A percentile compares a stretch with the other conserved stretches of the same genome.
Evolutionary conservation across 805 yeast genomes (phyloP).

Genomic region (Candida jianshihensis): DNA sequence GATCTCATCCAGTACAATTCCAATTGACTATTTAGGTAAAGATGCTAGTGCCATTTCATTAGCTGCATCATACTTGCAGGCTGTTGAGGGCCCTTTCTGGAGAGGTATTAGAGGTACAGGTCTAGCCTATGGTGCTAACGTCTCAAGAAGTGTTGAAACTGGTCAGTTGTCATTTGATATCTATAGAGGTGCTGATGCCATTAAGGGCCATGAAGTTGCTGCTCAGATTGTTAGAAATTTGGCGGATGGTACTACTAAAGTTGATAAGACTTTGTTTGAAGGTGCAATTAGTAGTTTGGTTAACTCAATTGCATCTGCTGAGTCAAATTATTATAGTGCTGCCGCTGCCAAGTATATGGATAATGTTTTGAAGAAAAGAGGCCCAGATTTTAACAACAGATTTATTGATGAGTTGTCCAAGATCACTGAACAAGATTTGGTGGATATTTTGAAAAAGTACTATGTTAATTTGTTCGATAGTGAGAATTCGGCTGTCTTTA

Average conservation of each 20-base stretch:
- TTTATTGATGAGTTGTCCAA: conserved; percentile 47
- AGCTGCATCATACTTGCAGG: conserved; percentile 69
- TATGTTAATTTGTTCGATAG: conserved; percentile 59
- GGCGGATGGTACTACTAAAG: conserved; percentile 42
- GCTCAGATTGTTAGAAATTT: conserved; percentile 55
- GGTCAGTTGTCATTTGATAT: conserved; percentile 63
- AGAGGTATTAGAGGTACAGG: conserved; percentile 93
- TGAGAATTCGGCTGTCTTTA: conserved; percentile 50
- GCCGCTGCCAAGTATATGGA: conserved; percentile 63
- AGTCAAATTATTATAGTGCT: conserved; percentile 58
- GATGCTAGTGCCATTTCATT: conserved; percentile 68
- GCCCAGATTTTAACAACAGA: conserved; percentile 51
- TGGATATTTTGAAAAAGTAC: conserved; percentile 46
- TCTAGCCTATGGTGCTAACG: conserved; percentile 79
- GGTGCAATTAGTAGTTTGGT: conserved; percentile 77
- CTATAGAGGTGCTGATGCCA: conserved; percentile 80
- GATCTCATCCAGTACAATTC: conserved; percentile 51
- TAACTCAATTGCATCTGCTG: conserved; percentile 59
- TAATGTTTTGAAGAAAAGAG: conserved; percentile 59
- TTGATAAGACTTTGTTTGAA: conserved; percentile 56
- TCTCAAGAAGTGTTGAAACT: conserved; percentile 51
- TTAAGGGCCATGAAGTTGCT: conserved; percentile 54
- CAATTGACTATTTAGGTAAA: conserved; percentile 43
- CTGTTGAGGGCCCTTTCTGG: conserved; percentile 97
- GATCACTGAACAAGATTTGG: conserved; percentile 48